Evolutionary conservation across 345 rosid genomes (phyloP).

Genomic region (Sonneratia alba): DNA sequence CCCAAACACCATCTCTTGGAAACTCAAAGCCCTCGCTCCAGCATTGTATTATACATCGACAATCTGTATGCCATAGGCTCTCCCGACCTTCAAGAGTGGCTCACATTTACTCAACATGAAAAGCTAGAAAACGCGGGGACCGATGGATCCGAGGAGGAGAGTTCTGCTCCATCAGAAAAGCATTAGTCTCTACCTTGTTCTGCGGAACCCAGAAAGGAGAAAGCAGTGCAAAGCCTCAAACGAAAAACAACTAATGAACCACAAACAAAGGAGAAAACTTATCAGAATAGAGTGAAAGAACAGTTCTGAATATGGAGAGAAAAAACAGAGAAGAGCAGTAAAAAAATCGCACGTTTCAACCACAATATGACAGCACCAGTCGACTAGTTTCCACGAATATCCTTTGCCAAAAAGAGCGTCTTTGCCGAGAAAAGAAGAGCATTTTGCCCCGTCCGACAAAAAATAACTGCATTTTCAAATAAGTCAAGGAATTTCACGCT

Average conservation of each 20-base stretch:
- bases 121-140: neutral
- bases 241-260: neutral
- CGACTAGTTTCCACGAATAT: neutral
- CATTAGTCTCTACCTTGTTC: neutral
- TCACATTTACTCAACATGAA: neutral
- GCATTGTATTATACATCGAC: neutral
- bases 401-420: neutral
- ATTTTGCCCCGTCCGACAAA: neutral
- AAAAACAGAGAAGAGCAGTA: neutral
- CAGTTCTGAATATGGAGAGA: neutral
- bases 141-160: neutral
- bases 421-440: neutral
- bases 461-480: neutral
- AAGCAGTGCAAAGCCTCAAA: neutral
- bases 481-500: neutral
- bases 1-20: neutral
- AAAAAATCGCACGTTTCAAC: neutral
- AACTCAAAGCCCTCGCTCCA: neutral
- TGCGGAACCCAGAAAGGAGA: neutral
- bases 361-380: neutral
- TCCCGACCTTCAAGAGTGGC: neutral
- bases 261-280: neutral
- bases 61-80: neutral
- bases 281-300: neutral
- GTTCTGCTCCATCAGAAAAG: neutral